A percentile compares a stretch with the other conserved stretches of the same genome.
phyloP scores from a whole-genome alignment of 2,329 filamentous ascomycete species.

The Aureobasidium sp. region DNA sequence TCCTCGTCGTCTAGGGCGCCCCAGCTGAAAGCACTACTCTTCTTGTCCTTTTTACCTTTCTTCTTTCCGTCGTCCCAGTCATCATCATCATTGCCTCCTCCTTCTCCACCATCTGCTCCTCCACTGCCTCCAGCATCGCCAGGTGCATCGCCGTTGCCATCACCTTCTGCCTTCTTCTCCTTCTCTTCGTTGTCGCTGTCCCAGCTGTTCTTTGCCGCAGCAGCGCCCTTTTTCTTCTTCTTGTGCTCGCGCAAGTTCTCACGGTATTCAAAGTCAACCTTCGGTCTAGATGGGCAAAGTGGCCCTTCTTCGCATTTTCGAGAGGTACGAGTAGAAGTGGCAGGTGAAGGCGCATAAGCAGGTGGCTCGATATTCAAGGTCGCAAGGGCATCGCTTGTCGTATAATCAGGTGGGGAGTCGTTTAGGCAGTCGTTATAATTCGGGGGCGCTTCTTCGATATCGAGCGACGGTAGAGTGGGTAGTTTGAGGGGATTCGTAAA shows the following conservation, averaged over 20 bases:
- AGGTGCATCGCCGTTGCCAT: constrained; percentile 27
- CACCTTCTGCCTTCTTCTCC: constrained; percentile 36
- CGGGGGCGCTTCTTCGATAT: constrained; percentile 25
- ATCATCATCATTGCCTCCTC: constrained; percentile 27
- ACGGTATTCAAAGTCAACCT: constrained; percentile 51
- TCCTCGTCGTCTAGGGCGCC: constrained; percentile 13
- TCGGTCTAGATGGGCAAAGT: constrained; percentile 1
- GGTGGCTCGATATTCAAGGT: background rate
- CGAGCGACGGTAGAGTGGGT: background rate
- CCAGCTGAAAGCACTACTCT: constrained; percentile 17
- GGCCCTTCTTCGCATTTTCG: background rate
- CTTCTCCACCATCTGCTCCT: constrained; percentile 24
- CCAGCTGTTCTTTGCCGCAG: constrained; percentile 30
- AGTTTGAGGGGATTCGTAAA: background rate
- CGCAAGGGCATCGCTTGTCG: constrained; percentile 32
- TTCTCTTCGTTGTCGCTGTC: constrained; percentile 38
- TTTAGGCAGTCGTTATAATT: constrained; percentile 35
- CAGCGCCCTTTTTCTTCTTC: constrained; percentile 42
- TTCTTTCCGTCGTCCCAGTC: constrained; percentile 24
- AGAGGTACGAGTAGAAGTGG: background rate
- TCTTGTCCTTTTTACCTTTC: constrained; percentile 26
- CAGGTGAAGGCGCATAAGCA: background rate
- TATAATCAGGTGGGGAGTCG: constrained; percentile 39
- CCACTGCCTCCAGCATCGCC: constrained; percentile 22
- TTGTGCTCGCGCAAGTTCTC: constrained; percentile 43